phyloP scores from a whole-genome alignment of 2,329 filamentous ascomycete species.

The Talaromyces islandicus region DNA sequence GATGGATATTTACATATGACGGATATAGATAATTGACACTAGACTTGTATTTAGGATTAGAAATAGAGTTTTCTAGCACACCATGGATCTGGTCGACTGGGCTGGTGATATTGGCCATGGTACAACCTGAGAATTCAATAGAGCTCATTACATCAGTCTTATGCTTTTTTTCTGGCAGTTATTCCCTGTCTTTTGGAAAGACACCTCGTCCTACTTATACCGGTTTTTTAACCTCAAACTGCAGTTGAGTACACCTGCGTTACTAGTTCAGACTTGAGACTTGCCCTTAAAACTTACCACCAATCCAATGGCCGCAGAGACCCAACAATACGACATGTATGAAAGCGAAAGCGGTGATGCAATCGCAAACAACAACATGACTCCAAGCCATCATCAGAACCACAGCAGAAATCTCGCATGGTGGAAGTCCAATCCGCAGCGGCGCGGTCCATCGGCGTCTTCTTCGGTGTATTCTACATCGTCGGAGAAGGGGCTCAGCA shows the following conservation, averaged over 20 bases:
- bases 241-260: too few species aligned
- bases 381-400: background rate
- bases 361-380: background rate
- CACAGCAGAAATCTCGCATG: background rate
- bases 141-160: constrained; percentile 10
- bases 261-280: background rate
- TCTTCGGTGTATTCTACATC: constrained; percentile 7
- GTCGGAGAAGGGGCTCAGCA: background rate
- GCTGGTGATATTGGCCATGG: background rate
- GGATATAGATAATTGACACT: background rate
- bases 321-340: background rate
- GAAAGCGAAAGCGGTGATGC: background rate
- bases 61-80: background rate
- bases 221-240: too few species aligned
- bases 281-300: background rate
- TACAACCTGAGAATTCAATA: background rate
- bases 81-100: background rate
- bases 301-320: background rate
- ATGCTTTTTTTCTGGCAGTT: background rate
- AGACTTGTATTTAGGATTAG: background rate
- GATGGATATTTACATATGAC: background rate
- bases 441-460: background rate
- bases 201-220: background rate
- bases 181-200: background rate
- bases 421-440: background rate